Conservation (phyloP, 192 early-diverging fungal genomes). For the Rhizophagus sp. region DNA sequence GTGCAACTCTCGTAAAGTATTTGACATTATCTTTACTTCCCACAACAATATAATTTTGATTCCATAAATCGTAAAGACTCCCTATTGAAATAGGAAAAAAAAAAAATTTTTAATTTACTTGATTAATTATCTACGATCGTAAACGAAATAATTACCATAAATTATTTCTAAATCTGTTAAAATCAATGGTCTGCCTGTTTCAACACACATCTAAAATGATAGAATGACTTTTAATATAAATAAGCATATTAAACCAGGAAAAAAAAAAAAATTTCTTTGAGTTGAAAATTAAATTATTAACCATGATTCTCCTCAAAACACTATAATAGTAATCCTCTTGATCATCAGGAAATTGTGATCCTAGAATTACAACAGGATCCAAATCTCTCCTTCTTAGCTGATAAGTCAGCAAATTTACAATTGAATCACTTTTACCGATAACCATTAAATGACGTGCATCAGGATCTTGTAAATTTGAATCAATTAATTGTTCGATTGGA, state of each 20-base stretch:
- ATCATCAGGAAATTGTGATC: conserved; percentile 22
- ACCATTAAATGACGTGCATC: conserved; percentile 24
- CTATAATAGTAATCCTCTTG: not conserved
- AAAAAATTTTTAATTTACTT: not conserved
- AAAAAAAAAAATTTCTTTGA: not conserved
- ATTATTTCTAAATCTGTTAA: conserved; percentile 24
- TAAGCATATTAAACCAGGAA: not conserved
- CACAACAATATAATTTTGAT: conserved; percentile 28
- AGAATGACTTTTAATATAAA: not conserved
- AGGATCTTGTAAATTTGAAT: conserved; percentile 8
- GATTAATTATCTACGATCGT: not conserved
- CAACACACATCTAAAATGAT: conserved; percentile 25
- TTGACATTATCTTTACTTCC: conserved; percentile 9
- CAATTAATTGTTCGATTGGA: conserved; percentile 4
- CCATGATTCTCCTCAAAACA: conserved; percentile 26
- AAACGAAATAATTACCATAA: not conserved
- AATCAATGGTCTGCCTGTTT: conserved; percentile 27
- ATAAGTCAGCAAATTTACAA: conserved; percentile 17
- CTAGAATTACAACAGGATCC: conserved; percentile 25
- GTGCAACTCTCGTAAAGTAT: conserved; percentile 20
- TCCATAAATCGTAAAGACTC: conserved; percentile 26
- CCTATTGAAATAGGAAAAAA: not conserved
- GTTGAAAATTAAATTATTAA: not conserved
- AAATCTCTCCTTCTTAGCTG: not conserved
- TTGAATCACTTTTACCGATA: conserved; percentile 26